Percentiles rank a stretch among this genome's conserved stretches.
Evolutionary conservation across 345 rosid species (phyloP).

Genomic region (Mallotus nudiflorus): DNA sequence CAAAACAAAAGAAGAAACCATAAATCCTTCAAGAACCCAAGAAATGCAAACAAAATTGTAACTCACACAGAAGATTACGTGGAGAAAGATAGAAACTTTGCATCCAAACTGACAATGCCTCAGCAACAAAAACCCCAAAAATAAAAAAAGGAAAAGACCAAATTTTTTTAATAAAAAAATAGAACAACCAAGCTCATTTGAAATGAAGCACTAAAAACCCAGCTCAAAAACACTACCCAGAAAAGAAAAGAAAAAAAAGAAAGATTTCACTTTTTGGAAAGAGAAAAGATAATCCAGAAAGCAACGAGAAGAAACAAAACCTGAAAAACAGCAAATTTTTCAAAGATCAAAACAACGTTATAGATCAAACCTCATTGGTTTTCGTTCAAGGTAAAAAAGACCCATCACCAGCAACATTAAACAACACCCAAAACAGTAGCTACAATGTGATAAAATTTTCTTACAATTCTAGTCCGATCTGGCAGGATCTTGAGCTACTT

Average conservation of each 20-base stretch:
- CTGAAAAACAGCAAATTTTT: not conserved
- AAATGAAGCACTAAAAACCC: slow-evolving; percentile 2
- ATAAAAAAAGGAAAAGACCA: not conserved
- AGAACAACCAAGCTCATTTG: not conserved
- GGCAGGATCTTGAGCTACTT: slow-evolving; percentile 48
- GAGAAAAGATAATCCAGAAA: not conserved
- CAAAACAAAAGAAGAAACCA: not conserved
- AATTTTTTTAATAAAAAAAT: not conserved
- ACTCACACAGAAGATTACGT: no score
- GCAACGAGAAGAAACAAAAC: not conserved
- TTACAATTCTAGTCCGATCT: slow-evolving; percentile 47
- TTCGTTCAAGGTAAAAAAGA: not conserved
- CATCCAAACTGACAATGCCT: not conserved
- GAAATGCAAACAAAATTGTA: no score
- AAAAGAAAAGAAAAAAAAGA: not conserved
- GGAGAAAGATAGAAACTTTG: not conserved
- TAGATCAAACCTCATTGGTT: slow-evolving; percentile 36
- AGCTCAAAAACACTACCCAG: not conserved
- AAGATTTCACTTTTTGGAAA: not conserved
- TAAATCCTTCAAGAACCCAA: no score
- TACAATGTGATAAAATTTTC: slow-evolving; percentile 27
- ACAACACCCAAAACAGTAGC: slow-evolving; percentile 3
- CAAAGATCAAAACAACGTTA: slow-evolving; percentile 10
- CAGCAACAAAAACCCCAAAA: not conserved
- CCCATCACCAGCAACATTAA: not conserved